Percentiles rank a stretch among this genome's conserved stretches.
phyloP scores from a whole-genome alignment of 108 stramenopile species.

The Skeletonema menzelii region DNA sequence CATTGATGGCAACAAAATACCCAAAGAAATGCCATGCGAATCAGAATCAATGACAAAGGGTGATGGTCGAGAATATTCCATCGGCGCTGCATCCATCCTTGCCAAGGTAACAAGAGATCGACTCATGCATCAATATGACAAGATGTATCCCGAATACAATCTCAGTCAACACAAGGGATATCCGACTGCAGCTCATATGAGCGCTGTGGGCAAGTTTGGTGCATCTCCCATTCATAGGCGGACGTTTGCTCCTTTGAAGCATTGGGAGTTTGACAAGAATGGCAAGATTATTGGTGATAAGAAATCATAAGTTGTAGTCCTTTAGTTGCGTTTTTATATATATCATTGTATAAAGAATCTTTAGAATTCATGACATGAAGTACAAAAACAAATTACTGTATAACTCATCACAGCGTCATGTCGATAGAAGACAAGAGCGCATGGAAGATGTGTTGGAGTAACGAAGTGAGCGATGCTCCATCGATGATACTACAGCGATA shows the following conservation, averaged over 20 bases:
- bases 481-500: neutral
- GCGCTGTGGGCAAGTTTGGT: constrained; percentile 68
- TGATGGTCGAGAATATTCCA: constrained; percentile 85
- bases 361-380: neutral
- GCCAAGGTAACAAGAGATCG: constrained; percentile 97
- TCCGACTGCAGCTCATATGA: constrained; percentile 86
- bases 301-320: neutral
- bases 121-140: constrained; percentile 90
- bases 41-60: constrained; percentile 86
- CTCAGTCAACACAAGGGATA: constrained; percentile 96
- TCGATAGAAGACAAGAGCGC: too few relatives aligned
- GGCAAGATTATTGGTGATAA: constrained; percentile 22
- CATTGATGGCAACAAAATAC: constrained; percentile 88
- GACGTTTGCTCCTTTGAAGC: constrained; percentile 91
- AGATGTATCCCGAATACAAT: constrained; percentile 84
- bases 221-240: constrained; percentile 87
- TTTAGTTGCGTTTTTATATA: neutral
- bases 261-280: constrained; percentile 57
- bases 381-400: neutral
- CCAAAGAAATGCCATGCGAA: constrained; percentile 74
- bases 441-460: neutral
- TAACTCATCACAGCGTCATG: neutral
- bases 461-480: neutral
- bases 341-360: neutral
- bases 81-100: constrained; percentile 95